Base-by-base conservation (phyloP, 2,329 filamentous ascomycete species). In the Cercospora sp. region DNA sequence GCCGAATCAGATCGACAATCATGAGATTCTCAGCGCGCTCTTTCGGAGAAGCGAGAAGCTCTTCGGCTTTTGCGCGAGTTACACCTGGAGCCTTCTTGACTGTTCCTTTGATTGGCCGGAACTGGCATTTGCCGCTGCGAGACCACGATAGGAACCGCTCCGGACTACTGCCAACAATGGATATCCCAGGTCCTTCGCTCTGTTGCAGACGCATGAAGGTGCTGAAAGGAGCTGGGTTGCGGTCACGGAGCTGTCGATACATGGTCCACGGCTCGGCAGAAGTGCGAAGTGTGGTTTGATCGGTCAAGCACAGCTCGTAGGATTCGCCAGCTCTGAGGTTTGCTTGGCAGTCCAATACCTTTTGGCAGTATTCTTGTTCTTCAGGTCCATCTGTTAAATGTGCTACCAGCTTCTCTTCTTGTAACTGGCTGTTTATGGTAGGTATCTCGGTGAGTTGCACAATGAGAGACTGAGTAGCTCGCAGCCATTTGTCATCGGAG, bases 21-120 rank as follows among this genome's bases (percentile, higher is more conserved):
- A 98, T 98, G 26, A 98, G 86, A 76, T 98, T 98, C 82, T 98
- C 94, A 0, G 94, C 94, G 74, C 92, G 89, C 79, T 98, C 95
- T 79, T 98, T 98, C 24, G 91, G 90, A 0, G 92, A 86, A 66
- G 90, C 88, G 13, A 97, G 86, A 45, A 96, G 87, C 30, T 82
- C 81, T 69, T 90, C 88, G 0, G 94, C 94, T 74, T 91, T 86
- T 5, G 85, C 86, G n/a, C 91, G 83, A 0, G 90, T 95, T 43
- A 90, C 88, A 1, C 83, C 84, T 0, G 84, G 82, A 0, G 86
- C 87, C 74, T 97, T 97, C 74, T 89, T 89, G n/a, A 97, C 93
- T 0, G 94, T 98, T 59, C 94, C 94, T 82, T 98, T 98, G 88
- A 98, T 98, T 0, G 94, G 94, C 7, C 94, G 89, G 85, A 97